Evolutionary conservation across 306 rosid genomes (phyloP).

Genomic region (Geum urbanum): DNA sequence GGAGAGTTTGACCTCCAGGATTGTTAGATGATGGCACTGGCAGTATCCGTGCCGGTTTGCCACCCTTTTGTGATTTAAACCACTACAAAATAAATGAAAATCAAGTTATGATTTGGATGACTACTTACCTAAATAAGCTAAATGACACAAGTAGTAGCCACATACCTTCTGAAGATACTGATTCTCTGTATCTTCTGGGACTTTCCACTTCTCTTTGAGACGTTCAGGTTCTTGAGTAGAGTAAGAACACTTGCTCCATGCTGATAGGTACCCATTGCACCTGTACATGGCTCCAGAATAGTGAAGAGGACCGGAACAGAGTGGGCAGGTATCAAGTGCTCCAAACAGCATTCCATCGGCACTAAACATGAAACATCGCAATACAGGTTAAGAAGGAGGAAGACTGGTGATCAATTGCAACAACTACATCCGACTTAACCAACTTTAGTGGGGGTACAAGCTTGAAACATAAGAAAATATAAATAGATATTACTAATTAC

Average conservation of each 20-base stretch:
- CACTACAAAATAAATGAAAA: slow-evolving; percentile 54
- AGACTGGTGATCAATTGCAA: background rate
- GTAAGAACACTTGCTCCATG: slow-evolving; percentile 92
- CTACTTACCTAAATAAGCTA: slow-evolving; percentile 10
- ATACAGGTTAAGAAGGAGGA: slow-evolving; percentile 9
- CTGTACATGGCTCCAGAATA: slow-evolving; percentile 82
- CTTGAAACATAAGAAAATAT: background rate
- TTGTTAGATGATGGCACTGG: slow-evolving; percentile 45
- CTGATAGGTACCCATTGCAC: slow-evolving; percentile 70
- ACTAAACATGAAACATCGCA: slow-evolving; percentile 35
- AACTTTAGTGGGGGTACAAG: background rate
- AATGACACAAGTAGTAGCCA: slow-evolving; percentile 5
- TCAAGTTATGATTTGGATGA: slow-evolving; percentile 18
- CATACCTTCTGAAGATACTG: slow-evolving; percentile 71
- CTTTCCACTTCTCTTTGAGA: slow-evolving; percentile 75
- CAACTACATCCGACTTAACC: background rate
- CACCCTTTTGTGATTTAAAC: slow-evolving; percentile 83
- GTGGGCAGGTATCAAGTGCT: slow-evolving; percentile 67
- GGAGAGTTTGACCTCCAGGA: slow-evolving; percentile 43
- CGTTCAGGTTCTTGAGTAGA: slow-evolving; percentile 62
- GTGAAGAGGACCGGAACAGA: slow-evolving; percentile 68
- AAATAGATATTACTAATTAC: background rate
- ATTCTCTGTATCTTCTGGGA: slow-evolving; percentile 67
- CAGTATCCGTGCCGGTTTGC: slow-evolving; percentile 62
- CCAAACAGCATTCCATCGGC: slow-evolving; percentile 99